Percentiles rank a stretch among this genome's conserved stretches.
Conservation (phyloP, 495 filamentous ascomycete species). For the Hyaloscypha bicolor region DNA sequence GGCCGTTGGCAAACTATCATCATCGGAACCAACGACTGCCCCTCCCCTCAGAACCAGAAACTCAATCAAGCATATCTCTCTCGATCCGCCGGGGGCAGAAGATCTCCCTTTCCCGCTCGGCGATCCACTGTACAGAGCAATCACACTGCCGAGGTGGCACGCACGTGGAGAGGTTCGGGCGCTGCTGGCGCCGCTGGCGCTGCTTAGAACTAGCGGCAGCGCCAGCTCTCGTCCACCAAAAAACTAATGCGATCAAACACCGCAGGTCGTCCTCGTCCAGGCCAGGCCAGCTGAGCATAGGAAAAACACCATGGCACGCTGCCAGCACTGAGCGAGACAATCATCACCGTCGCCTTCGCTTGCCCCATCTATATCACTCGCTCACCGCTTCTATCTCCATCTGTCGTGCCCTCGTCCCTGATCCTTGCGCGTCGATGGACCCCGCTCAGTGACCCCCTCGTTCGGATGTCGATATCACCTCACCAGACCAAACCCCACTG, state of each 20-base stretch:
- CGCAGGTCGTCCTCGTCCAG: neutral
- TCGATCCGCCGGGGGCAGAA: neutral
- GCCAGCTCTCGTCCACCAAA: neutral
- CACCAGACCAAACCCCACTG: conserved; percentile 8
- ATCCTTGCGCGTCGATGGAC: conserved; percentile 7
- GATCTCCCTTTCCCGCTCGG: neutral
- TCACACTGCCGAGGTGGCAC: neutral
- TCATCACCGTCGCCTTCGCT: neutral
- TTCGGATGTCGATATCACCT: conserved; percentile 24
- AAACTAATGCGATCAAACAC: neutral
- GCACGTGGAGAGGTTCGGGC: neutral
- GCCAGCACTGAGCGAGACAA: neutral
- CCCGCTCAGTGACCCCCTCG: conserved; percentile 11
- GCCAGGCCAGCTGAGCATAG: neutral
- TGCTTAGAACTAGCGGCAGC: neutral
- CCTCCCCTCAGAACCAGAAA: neutral
- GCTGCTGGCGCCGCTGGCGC: neutral
- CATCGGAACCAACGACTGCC: neutral
- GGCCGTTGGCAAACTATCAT: neutral
- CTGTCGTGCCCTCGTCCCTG: neutral
- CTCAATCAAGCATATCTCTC: no score
- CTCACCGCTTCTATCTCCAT: neutral
- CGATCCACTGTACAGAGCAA: neutral
- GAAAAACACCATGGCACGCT: neutral
- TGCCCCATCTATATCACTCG: neutral